Evolutionary conservation across 192 early-diverging fungal genomes (phyloP).

Genomic region (Gorgonomyces haynaldii): DNA sequence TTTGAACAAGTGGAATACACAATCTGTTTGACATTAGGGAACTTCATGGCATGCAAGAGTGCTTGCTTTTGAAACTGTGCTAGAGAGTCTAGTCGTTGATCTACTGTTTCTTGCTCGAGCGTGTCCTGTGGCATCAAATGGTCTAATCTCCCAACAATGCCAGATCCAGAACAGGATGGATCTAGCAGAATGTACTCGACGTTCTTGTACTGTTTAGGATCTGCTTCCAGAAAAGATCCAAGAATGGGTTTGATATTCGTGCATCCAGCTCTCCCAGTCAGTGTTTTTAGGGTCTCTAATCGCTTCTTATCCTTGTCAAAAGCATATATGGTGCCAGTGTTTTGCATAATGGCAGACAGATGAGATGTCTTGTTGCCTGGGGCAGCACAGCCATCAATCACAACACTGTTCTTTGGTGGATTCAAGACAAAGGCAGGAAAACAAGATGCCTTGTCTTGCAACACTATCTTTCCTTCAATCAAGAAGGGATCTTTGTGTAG

Average conservation of each 20-base stretch:
- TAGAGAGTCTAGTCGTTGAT: constrained; percentile 56
- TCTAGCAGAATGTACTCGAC: constrained; percentile 84
- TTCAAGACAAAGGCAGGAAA: constrained; percentile 79
- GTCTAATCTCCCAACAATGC: constrained; percentile 83
- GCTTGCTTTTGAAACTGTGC: constrained; percentile 77
- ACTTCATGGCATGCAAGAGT: constrained; percentile 65
- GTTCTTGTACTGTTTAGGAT: constrained; percentile 49
- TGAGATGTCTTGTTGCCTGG: constrained; percentile 98
- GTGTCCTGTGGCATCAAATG: constrained; percentile 50
- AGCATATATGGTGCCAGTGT: constrained; percentile 76
- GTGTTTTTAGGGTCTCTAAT: constrained; percentile 55
- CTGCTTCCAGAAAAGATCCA: constrained; percentile 67
- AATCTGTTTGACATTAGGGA: constrained; percentile 72
- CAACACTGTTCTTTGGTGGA: constrained; percentile 42
- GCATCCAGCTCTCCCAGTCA: constrained; percentile 72
- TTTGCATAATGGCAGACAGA: constrained; percentile 76
- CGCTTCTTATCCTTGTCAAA: constrained; percentile 77
- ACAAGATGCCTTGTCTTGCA: constrained; percentile 95
- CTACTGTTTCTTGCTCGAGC: constrained; percentile 11
- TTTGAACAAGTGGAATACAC: constrained; percentile 97
- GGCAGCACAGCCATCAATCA: constrained; percentile 90
- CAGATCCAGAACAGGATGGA: constrained; percentile 92
- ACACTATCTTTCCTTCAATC: constrained; percentile 64
- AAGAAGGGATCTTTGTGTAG: constrained; percentile 74
- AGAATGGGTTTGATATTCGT: constrained; percentile 58